Percentiles rank a stretch among this genome's conserved stretches.
phyloP scores from a whole-genome alignment of 305 asterid genomes.

The Fraxinus greggii region DNA sequence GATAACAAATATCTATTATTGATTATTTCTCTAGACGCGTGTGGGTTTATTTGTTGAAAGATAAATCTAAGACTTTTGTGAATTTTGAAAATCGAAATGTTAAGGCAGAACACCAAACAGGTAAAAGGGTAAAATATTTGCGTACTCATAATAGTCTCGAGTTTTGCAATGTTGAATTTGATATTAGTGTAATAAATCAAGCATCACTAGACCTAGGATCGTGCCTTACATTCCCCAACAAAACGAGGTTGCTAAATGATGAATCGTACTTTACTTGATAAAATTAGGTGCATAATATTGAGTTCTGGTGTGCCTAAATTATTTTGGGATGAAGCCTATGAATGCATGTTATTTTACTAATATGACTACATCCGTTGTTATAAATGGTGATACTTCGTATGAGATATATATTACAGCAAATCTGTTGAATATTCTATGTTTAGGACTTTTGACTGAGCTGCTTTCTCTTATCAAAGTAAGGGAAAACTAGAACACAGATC shows the following conservation, averaged over 20 bases:
- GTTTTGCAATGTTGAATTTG: background rate
- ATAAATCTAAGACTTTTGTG: background rate
- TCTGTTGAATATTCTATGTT: background rate
- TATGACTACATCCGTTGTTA: background rate
- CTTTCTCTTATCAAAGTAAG: background rate
- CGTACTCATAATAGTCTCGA: background rate
- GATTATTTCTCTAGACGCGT: no score
- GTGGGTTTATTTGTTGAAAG: no score
- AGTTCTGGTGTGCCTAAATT: background rate
- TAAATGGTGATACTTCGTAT: no score
- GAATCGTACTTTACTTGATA: background rate
- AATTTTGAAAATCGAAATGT: no score
- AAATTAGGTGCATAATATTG: background rate
- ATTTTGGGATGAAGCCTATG: background rate
- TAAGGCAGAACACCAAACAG: background rate
- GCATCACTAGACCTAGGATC: background rate
- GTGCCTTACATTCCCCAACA: background rate
- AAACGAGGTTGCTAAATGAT: background rate
- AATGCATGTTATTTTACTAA: background rate
- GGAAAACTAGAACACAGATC: background rate
- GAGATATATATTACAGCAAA: no score
- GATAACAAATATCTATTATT: background rate
- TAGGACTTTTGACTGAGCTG: background rate
- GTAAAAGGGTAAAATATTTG: no score
- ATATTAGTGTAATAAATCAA: no score